Evolutionary conservation across 495 filamentous ascomycete species (phyloP).

Genomic region (Penicillium paxilli): DNA sequence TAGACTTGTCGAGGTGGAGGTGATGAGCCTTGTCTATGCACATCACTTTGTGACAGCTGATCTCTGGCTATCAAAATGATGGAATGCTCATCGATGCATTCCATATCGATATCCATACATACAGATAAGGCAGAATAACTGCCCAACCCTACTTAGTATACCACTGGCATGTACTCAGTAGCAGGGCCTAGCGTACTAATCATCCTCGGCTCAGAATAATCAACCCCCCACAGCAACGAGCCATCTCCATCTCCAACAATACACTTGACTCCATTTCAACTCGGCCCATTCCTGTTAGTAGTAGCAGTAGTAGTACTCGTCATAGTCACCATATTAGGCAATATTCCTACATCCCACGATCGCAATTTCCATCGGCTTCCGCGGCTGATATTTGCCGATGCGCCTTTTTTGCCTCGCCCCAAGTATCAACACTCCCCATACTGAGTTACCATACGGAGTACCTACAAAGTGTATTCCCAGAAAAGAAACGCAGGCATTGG

Average conservation of each 20-base stretch:
- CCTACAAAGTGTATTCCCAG: neutral
- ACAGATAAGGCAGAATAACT: too few relatives aligned
- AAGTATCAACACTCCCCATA: neutral
- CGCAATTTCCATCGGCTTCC: constrained; percentile 10
- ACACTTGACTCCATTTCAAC: neutral
- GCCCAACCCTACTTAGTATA: too few relatives aligned
- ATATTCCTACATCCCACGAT: neutral
- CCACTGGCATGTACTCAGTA: too few relatives aligned
- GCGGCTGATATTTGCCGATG: constrained; percentile 14
- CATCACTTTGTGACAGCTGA: neutral
- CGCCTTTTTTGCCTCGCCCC: constrained; percentile 5
- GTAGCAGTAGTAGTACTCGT: too few relatives aligned
- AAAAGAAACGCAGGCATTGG: neutral
- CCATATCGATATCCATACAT: neutral
- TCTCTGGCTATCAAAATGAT: neutral
- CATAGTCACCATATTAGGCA: constrained; percentile 1
- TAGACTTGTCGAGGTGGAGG: constrained; percentile 11
- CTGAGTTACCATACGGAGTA: too few relatives aligned
- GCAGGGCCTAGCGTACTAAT: neutral
- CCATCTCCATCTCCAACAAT: neutral
- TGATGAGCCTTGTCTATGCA: constrained; percentile 11
- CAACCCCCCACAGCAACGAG: neutral
- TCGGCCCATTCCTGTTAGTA: neutral
- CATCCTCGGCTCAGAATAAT: neutral
- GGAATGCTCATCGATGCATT: too few relatives aligned